Evolutionary conservation across 805 yeast species (phyloP).

Genomic region (Komagataella phaffii): DNA sequence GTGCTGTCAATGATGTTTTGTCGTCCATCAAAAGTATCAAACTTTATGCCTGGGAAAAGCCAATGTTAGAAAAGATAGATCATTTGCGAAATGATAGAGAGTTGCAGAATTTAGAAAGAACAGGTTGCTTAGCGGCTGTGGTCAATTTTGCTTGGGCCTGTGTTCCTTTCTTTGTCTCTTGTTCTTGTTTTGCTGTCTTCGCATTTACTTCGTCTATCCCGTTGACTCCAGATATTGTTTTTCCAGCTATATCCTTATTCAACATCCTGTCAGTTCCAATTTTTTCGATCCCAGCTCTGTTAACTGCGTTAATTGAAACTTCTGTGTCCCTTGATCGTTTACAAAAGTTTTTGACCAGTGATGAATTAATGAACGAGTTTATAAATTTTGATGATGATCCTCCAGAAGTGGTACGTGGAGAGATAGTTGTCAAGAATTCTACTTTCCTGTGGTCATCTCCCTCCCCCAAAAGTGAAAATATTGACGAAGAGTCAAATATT

Average conservation of each 20-base stretch:
- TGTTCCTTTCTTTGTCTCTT: constrained; percentile 53
- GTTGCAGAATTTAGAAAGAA: constrained; percentile 32
- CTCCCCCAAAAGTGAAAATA: constrained; percentile 7
- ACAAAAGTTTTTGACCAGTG: constrained; percentile 30
- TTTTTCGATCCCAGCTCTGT: constrained; percentile 40
- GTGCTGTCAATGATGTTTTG: constrained; percentile 44
- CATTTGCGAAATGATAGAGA: constrained; percentile 48
- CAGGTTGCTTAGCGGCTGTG: constrained; percentile 32
- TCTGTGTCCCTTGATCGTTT: constrained; percentile 45
- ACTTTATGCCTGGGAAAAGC: constrained; percentile 57
- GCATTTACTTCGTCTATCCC: constrained; percentile 31
- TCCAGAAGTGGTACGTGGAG: constrained; percentile 12
- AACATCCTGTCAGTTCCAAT: constrained; percentile 47
- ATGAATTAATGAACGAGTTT: constrained; percentile 20
- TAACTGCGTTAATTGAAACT: constrained; percentile 45
- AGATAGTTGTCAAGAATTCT: constrained; percentile 33
- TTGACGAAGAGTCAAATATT: constrained; percentile 28
- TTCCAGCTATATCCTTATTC: constrained; percentile 54
- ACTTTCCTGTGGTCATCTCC: constrained; percentile 36
- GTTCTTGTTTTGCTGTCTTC: constrained; percentile 44
- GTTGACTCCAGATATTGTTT: constrained; percentile 53
- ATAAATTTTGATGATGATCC: constrained; percentile 18
- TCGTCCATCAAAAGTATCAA: constrained; percentile 51
- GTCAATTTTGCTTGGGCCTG: constrained; percentile 47
- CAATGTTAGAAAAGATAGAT: constrained; percentile 38